Base-by-base conservation (phyloP, 1,284 basidiomycete genomes). In the Anthracocystis walkeri region DNA sequence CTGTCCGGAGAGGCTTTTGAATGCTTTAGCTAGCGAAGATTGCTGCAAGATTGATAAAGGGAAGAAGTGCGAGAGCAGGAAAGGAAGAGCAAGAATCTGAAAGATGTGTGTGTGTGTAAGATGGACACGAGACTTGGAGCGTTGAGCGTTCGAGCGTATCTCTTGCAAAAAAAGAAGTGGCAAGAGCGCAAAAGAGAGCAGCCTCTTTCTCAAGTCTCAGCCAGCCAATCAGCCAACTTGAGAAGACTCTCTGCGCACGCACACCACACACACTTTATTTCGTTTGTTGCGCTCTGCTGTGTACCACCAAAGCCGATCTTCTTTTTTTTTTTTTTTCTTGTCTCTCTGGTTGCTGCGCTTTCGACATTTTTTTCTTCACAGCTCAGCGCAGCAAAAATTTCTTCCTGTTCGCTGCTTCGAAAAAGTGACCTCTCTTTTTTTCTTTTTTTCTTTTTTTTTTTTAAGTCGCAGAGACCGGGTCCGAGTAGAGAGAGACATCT, bases 181-280 rank as follows among this genome's bases (percentile, higher is more conserved):
- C 60, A 62, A 53, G 62, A 49, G 62, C 55, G 55, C 55, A 52
- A 55, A 48, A 27, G 41, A 41, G 40, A 63, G 45, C 31, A 25
- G 29, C 33, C 21, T 20, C 33, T 20, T 25, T 14, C 58, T 20
- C 50, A 53, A 41, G 29, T 29, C 29, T 29, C 29, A 21, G 3
- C 11, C 41, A 38, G 50, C 38, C 58, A 60, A 29, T 41, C 49
- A 65, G 48, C 41, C 56, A 57, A 21, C 20, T 55, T 35, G n/a
- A 61, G 16, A 57, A 48, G 35, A 11, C 44, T 38, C 16, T 33
- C 33, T 33, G 33, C 49, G 23, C 46, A 49, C 23, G 48, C 48
- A 2, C 46, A 42, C n/a, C 48, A 2, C 42, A 44, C 21, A 44
- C 42, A 44, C 42, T 44, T 44, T 23, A 20, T 2, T 44, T 38